Evolutionary conservation across 2,329 filamentous ascomycete species (phyloP).

Genomic region (Hypoxylon sp.): DNA sequence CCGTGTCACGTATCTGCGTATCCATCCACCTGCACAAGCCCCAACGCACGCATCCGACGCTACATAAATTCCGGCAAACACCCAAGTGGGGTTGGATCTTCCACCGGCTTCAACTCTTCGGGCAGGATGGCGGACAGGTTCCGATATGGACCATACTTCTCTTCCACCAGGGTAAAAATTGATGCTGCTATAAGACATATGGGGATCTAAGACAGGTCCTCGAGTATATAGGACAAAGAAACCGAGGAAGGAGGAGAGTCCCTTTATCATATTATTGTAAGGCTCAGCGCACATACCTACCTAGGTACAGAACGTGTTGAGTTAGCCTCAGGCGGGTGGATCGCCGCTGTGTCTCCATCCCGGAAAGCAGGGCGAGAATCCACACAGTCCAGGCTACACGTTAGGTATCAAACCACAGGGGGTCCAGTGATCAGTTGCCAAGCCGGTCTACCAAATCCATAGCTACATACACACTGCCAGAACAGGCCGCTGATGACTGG

Average conservation of each 20-base stretch:
- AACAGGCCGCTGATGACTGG: conserved; percentile 21
- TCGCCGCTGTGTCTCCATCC: conserved; percentile 31
- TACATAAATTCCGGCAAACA: conserved; percentile 40
- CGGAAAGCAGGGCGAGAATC: conserved; percentile 39
- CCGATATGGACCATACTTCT: conserved; percentile 1
- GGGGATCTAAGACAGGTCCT: background rate
- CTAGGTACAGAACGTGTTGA: conserved; percentile 12
- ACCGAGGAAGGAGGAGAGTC: background rate
- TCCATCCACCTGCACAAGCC: conserved; percentile 14
- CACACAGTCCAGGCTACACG: conserved; percentile 39
- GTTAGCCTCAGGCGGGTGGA: conserved; percentile 26
- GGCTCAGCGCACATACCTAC: conserved; percentile 12
- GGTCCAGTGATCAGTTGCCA: conserved; percentile 35
- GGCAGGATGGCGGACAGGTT: conserved; percentile 18
- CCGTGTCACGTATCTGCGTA: conserved; percentile 1
- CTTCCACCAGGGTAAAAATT: background rate
- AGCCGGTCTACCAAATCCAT: conserved; percentile 22
- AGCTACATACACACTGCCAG: conserved; percentile 9
- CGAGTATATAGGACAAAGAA: conserved; percentile 20
- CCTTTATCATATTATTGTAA: conserved; percentile 14
- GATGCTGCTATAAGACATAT: background rate
- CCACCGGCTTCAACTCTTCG: conserved; percentile 19
- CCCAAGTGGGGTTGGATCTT: conserved; percentile 32
- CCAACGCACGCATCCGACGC: conserved; percentile 33
- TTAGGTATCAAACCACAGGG: conserved; percentile 28